Evolutionary conservation across 345 rosid genomes (phyloP), one percentile per base, ranked within the genome.

Genomic region (Eucalyptus tenuipes): DNA sequence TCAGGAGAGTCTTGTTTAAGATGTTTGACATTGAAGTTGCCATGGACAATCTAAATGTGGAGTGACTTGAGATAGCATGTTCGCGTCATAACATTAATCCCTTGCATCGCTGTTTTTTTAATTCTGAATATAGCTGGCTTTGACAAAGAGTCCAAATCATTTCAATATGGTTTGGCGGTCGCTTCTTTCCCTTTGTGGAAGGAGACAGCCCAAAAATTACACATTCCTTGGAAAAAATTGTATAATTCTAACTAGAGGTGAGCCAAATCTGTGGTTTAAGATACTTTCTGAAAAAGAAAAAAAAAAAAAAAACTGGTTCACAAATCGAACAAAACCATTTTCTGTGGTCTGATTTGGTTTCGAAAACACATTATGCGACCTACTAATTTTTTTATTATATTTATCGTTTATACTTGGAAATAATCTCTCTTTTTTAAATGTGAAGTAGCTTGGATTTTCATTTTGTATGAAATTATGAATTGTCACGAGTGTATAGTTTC

Each of bases 321-420:
- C 7, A 17, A 33, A 68, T 68, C 44, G 22, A 68, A 68, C 80
- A 31, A 66, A 68, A 17, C 13, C 42, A 8, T 68, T 68, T 66
- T 68, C 3, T 66, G 22, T 68, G 24, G 24, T 16, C 11, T n/a
- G 80, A 17, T 68, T 66, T 68, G 81, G 44, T 68, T 18, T 33
- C 2, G 0, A 10, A 71, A 71, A 5, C 44, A 3, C 16, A 68
- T 8, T 31, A 33, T 8, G 10, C 3, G 11, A 8, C 20, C 40
- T 31, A 8, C 20, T 31, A 68, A 8, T 68, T 68, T 68, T 68
- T 37, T 15, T 10, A 3, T 27, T 61, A 29, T 17, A 33, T 33
- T 33, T 18, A 71, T 18, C 45, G 33, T 10, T 71, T 71, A 33
- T 71, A 71, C 13, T 5, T 5, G 33, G 68, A 13, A 61, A 27